Percentiles rank a stretch among this genome's conserved stretches.
These are phyloP conservation scores for Colletotrichum acutatum DNA, from an alignment of 2,329 filamentous ascomycete genomes.

Conservation along the genomic window DNA sequence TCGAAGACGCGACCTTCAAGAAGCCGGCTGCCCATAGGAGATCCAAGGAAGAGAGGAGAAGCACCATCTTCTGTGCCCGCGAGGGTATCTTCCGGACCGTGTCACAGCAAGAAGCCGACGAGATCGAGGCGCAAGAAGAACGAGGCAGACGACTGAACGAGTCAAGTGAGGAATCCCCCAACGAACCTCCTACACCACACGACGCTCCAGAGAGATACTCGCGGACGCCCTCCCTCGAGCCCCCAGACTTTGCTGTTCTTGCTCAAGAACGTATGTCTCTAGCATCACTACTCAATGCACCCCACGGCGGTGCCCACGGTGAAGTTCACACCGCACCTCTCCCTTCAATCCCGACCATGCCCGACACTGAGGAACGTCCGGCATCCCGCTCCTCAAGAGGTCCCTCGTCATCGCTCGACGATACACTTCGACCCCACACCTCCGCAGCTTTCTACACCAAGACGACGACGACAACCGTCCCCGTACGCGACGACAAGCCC, in stretches of 20 bases:
- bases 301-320: slow-evolving; percentile 50
- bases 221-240: slow-evolving; percentile 71
- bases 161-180: slow-evolving; percentile 30
- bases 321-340: slow-evolving; percentile 47
- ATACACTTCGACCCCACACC: slow-evolving; percentile 54
- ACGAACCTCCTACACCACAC: slow-evolving; percentile 46
- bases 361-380: slow-evolving; percentile 41
- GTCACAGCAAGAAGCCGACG: slow-evolving; percentile 63
- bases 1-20: slow-evolving; percentile 34
- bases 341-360: slow-evolving; percentile 54
- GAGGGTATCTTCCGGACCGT: slow-evolving; percentile 73
- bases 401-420: slow-evolving; percentile 12
- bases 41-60: slow-evolving; percentile 55
- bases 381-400: slow-evolving; percentile 14
- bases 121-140: slow-evolving; percentile 49
- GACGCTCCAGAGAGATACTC: slow-evolving; percentile 56
- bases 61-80: slow-evolving; percentile 69
- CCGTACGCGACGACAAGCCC: slow-evolving; percentile 57
- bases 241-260: slow-evolving; percentile 67
- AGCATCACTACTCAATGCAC: slow-evolving; percentile 69
- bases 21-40: slow-evolving; percentile 35
- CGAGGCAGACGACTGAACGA: slow-evolving; percentile 36
- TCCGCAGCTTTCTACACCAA: slow-evolving; percentile 59
- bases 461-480: slow-evolving; percentile 63
- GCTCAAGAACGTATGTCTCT: slow-evolving; percentile 67